Conservation (phyloP, 106 monocot species). For the Dioscorea alata region DNA sequence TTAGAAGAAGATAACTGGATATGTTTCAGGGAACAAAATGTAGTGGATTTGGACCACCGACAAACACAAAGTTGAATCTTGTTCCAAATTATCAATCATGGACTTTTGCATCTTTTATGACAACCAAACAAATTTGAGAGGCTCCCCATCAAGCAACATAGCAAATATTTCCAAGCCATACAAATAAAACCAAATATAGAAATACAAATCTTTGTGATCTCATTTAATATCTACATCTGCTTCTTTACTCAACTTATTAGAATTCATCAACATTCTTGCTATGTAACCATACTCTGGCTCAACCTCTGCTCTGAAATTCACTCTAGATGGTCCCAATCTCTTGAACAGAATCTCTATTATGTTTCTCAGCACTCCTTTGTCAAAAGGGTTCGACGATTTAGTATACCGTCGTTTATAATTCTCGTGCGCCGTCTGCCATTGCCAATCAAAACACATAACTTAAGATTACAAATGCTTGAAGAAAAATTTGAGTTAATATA, state of each 20-base stretch:
- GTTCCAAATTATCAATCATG: too few relatives aligned
- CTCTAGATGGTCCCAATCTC: conserved; percentile 36
- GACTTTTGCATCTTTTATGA: too few relatives aligned
- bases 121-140: too few relatives aligned
- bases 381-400: conserved; percentile 35
- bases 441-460: not conserved
- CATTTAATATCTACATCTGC: not conserved
- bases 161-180: too few relatives aligned
- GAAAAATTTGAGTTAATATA: not conserved
- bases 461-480: not conserved
- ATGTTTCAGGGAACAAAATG: too few relatives aligned
- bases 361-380: conserved; percentile 43
- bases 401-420: conserved; percentile 35
- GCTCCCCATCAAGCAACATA: too few relatives aligned
- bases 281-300: conserved; percentile 14
- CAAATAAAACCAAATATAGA: not conserved
- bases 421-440: conserved; percentile 36
- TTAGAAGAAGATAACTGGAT: too few relatives aligned
- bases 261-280: conserved; percentile 3
- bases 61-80: too few relatives aligned
- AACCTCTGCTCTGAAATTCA: conserved; percentile 37
- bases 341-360: conserved; percentile 42
- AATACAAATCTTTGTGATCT: not conserved
- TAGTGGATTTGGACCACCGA: too few relatives aligned
- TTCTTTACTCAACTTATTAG: not conserved